Evolutionary conservation across 768 basidiomycete genomes (phyloP).

Genomic region (Lactarius sp.): DNA sequence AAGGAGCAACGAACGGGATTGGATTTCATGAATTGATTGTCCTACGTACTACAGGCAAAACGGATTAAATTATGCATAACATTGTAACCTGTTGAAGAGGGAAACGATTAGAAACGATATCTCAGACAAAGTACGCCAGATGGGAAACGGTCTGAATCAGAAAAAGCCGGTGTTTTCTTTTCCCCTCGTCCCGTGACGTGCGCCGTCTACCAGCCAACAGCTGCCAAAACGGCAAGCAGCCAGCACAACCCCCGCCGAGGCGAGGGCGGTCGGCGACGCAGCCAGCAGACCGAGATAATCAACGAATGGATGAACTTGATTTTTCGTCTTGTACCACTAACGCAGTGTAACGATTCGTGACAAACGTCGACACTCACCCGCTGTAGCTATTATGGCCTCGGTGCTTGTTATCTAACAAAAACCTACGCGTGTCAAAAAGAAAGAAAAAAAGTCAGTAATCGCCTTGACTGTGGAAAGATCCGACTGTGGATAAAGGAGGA

Average conservation of each 20-base stretch:
- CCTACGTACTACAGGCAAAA: background rate
- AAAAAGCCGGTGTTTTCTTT: slow-evolving; percentile 27
- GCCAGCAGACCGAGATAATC: slow-evolving; percentile 14
- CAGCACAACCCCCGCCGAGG: slow-evolving; percentile 12
- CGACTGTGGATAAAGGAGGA: background rate
- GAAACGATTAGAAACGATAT: slow-evolving; percentile 2
- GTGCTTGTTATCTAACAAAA: background rate
- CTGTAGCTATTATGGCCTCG: background rate
- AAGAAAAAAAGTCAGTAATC: background rate
- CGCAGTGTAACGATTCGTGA: background rate
- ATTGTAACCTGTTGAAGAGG: background rate
- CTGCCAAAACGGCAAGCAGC: slow-evolving; percentile 21
- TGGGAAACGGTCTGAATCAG: slow-evolving; percentile 15
- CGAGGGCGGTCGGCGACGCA: slow-evolving; percentile 16
- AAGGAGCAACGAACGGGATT: background rate
- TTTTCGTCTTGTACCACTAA: slow-evolving; percentile 20
- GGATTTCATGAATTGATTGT: background rate
- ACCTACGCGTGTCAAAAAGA: background rate
- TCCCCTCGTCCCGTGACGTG: slow-evolving; percentile 8
- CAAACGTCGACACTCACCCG: background rate
- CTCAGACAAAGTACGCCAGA: background rate
- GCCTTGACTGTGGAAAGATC: background rate
- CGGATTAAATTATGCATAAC: background rate
- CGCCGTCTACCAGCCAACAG: slow-evolving; percentile 12
- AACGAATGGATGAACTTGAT: slow-evolving; percentile 29